Conservation (phyloP, 768 basidiomycete genomes). For the Russula emetica region DNA sequence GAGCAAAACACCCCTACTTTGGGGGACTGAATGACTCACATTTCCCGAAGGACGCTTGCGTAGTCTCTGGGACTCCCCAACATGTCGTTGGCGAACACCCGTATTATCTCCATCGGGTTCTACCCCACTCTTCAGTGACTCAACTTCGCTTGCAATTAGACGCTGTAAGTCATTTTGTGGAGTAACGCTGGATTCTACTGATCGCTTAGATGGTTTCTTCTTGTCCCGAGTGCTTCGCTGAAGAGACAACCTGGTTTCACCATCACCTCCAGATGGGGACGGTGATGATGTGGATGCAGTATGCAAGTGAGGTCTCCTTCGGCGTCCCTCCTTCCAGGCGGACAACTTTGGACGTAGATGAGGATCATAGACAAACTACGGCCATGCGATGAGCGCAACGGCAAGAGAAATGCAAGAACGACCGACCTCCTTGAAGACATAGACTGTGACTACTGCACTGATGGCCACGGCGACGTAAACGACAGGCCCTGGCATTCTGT, state of each 20-base stretch:
- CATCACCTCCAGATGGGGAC: slow-evolving; percentile 5
- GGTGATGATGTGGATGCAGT: slow-evolving; percentile 11
- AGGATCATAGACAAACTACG: slow-evolving; percentile 26
- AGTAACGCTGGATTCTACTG: slow-evolving; percentile 4
- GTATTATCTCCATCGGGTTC: slow-evolving; percentile 15
- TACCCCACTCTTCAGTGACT: slow-evolving; percentile 13
- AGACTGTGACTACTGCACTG: slow-evolving; percentile 21
- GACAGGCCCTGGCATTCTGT: slow-evolving; percentile 25
- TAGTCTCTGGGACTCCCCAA: neutral
- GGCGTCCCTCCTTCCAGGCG: slow-evolving; percentile 23
- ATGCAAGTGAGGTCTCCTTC: slow-evolving; percentile 10
- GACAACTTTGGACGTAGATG: slow-evolving; percentile 22
- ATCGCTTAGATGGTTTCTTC: neutral
- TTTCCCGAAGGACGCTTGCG: neutral
- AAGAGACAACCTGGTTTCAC: neutral
- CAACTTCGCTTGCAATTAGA: slow-evolving; percentile 22
- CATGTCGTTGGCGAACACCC: slow-evolving; percentile 15
- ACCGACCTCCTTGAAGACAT: slow-evolving; percentile 27
- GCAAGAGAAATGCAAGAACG: neutral
- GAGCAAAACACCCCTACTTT: neutral
- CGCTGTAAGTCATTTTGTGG: slow-evolving; percentile 21
- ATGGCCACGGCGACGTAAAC: slow-evolving; percentile 26
- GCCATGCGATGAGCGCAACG: neutral
- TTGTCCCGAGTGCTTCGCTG: neutral
- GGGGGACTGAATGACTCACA: slow-evolving; percentile 1